phyloP scores from a whole-genome alignment of 106 monocot genomes.

The Dendrobium huoshanense region DNA sequence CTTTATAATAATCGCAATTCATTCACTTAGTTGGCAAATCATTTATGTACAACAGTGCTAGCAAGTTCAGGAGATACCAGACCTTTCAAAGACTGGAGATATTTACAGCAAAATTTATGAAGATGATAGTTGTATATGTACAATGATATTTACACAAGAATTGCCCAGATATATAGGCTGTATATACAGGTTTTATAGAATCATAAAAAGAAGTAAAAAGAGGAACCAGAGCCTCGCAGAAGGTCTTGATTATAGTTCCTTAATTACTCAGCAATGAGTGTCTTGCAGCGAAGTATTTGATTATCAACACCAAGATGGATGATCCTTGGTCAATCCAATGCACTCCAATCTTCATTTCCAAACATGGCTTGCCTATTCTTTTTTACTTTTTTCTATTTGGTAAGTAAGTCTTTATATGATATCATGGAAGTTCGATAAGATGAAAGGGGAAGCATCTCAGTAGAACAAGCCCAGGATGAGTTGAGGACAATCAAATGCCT shows the following conservation, averaged over 20 bases:
- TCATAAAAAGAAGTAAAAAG: not conserved
- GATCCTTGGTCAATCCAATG: too few species aligned
- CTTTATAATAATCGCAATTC: not conserved
- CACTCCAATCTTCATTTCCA: too few species aligned
- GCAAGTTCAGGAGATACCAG: not conserved
- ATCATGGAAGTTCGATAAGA: not conserved
- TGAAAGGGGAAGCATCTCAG: not conserved
- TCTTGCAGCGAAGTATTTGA: not conserved
- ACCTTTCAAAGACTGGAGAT: not conserved
- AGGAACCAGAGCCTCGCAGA: not conserved
- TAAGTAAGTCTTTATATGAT: too few species aligned
- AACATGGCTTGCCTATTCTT: not conserved
- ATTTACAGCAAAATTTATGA: constrained; percentile 1
- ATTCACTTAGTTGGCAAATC: not conserved
- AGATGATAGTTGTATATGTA: not conserved
- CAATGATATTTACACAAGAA: constrained; percentile 7
- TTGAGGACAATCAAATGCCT: constrained; percentile 1
- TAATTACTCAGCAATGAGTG: not conserved
- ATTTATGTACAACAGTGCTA: not conserved
- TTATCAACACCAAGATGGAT: not conserved
- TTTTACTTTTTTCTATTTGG: not conserved
- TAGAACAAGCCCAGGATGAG: not conserved
- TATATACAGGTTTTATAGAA: not conserved
- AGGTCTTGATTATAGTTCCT: not conserved
- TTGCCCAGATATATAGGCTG: not conserved